A percentile compares a stretch with the other conserved stretches of the same genome.
Evolutionary conservation across 345 rosid species (phyloP).

Genomic region (Mercurialis annua): DNA sequence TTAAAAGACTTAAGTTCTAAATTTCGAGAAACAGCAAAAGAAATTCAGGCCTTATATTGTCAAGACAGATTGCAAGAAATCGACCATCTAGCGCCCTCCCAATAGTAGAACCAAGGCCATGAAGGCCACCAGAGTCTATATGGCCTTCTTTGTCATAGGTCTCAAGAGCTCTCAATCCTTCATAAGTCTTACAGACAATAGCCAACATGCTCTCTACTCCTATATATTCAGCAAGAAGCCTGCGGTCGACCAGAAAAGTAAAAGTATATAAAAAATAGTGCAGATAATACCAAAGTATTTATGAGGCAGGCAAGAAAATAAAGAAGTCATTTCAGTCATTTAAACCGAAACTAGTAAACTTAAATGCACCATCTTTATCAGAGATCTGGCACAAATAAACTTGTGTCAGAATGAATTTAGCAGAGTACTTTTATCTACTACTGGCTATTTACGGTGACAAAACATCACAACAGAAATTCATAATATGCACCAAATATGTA

Average conservation of each 20-base stretch:
- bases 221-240: conserved; percentile 73
- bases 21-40: conserved; percentile 4
- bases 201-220: conserved; percentile 79
- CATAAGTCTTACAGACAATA: conserved; percentile 63
- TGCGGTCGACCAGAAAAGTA: conserved; percentile 22
- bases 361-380: not conserved
- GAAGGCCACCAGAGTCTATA: conserved; percentile 64
- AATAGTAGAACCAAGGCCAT: conserved; percentile 71
- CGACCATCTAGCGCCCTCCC: conserved; percentile 64
- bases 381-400: not conserved
- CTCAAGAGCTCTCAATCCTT: conserved; percentile 58
- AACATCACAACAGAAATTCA: not conserved
- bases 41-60: conserved; percentile 61
- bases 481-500: not conserved
- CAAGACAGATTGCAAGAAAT: conserved; percentile 71
- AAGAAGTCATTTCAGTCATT: not conserved
- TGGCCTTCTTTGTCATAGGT: conserved; percentile 48
- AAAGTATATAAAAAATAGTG: conserved; percentile 13
- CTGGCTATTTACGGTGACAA: not conserved
- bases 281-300: conserved; percentile 12
- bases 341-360: not conserved
- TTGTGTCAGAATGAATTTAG: conserved; percentile 1
- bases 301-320: not conserved
- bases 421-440: not conserved
- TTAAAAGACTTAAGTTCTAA: conserved; percentile 12